Evolutionary conservation across 495 filamentous ascomycete species (phyloP), one percentile per base, ranked within the genome.

Genomic region (Amphirosellinia nigrospora): DNA sequence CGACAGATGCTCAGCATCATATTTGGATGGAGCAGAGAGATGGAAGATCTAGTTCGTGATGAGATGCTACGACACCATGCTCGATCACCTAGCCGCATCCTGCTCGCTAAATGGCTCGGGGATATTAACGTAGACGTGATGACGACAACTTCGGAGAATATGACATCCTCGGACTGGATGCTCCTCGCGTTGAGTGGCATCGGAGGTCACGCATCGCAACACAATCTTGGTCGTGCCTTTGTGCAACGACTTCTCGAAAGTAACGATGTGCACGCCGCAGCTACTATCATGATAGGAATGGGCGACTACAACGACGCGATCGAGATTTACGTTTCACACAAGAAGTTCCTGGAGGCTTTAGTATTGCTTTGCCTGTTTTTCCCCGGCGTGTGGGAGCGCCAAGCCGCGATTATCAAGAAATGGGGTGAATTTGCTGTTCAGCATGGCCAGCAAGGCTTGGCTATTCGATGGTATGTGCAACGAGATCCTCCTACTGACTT

Each of bases 161-260:
- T 94, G 83, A 94, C 93, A 46, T 91, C 92, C 1, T 91, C 90
- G 1, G 96, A 98, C 79, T 99, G 96, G 96, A 97, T 99, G 94
- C 84, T 98, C 69, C 83, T 99, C 7, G 96, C 96, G 16, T 83
- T 99, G 62, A 98, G 93, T 75, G 90, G 92, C 36, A 97, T 98
- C 85, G 87, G 88, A 62, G 89, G 91, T 1, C 86, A 91, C 66
- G 88, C 90, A 15, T 93, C 94, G 7, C 92, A 94, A 73, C 92
- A 96, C 72, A 96, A 94, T 75, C 90, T 98, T 63, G 94, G 92
- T 23, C 91, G 96, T 61, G 92, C 93, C 11, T 97, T 97, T 78
- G 94, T 97, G 26, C 93, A 97, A 83, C 90, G 94, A 66, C 81
- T 98, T 5, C 84, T 98, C 9, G 93, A 97, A 77, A 90, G 90